Percentiles rank a stretch among this genome's conserved stretches.
phyloP scores from a whole-genome alignment of 202 grass and related monocot species.

The Schoenoplectus triqueter region DNA sequence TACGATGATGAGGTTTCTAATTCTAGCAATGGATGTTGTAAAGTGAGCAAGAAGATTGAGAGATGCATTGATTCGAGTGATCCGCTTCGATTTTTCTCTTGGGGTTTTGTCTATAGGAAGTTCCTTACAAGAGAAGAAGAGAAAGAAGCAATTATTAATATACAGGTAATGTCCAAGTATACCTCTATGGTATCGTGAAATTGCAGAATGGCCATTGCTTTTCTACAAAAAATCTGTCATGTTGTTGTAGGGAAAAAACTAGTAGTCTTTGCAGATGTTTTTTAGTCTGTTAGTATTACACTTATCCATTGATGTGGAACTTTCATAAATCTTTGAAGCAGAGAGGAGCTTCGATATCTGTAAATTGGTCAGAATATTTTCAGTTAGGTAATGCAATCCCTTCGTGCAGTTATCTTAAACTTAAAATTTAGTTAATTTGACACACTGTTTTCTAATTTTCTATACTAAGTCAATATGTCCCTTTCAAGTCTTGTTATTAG shows the following conservation, averaged over 20 bases:
- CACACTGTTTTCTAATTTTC: background rate
- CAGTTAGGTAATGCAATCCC: background rate
- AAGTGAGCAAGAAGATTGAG: slow-evolving; percentile 56
- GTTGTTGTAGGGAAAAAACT: slow-evolving; percentile 8
- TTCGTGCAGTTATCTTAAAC: slow-evolving; percentile 7
- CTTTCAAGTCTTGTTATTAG: background rate
- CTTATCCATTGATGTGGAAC: background rate
- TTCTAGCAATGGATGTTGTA: slow-evolving; percentile 40
- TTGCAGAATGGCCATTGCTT: background rate
- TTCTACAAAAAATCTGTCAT: background rate
- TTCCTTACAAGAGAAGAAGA: slow-evolving; percentile 80
- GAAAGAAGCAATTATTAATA: slow-evolving; percentile 68
- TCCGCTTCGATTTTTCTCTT: slow-evolving; percentile 70
- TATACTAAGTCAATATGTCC: background rate
- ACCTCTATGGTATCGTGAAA: background rate
- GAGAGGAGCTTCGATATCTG: background rate
- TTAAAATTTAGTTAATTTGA: background rate
- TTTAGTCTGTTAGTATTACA: background rate
- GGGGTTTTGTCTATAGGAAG: slow-evolving; percentile 68
- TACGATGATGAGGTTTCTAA: slow-evolving; percentile 30
- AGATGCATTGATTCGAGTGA: slow-evolving; percentile 62
- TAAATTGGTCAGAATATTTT: slow-evolving; percentile 3
- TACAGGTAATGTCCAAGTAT: slow-evolving; percentile 62
- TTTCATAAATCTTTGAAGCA: background rate
- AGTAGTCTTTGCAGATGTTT: background rate